These are phyloP conservation scores for Tuctoria greenei DNA, from an alignment of 176 grass and related monocot genomes.

Conservation along the genomic window DNA sequence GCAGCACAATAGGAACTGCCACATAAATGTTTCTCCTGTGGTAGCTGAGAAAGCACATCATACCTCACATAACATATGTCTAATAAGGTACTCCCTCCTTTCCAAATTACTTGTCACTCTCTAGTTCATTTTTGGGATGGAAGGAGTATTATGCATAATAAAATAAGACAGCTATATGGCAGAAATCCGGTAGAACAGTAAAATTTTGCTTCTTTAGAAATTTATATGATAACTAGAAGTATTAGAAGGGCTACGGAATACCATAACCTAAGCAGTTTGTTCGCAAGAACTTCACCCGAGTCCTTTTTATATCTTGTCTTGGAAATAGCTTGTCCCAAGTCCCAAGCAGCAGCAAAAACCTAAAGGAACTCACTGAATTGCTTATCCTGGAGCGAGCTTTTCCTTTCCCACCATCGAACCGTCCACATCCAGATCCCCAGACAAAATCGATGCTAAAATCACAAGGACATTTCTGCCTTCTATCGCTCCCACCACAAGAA, in stretches of 20 bases:
- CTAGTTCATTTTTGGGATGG: no score
- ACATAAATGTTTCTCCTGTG: background rate
- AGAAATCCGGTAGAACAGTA: background rate
- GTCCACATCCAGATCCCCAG: background rate
- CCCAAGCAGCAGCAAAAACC: background rate
- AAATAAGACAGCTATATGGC: background rate
- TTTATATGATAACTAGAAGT: background rate
- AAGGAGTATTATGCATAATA: background rate
- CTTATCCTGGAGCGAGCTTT: background rate
- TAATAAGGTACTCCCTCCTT: no score
- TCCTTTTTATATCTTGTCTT: background rate
- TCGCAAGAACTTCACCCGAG: background rate
- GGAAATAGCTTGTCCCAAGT: background rate
- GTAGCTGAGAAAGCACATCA: background rate
- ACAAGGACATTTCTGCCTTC: background rate
- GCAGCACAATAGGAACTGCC: background rate
- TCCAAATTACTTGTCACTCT: no score
- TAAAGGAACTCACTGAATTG: background rate
- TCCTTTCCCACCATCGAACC: no score
- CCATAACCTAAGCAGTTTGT: background rate
- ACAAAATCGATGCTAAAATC: background rate
- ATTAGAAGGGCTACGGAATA: background rate
- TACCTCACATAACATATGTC: no score
- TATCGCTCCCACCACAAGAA: background rate
- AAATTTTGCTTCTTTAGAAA: background rate